Percentiles rank a stretch among this genome's conserved stretches.
Evolutionary conservation across 2,329 filamentous ascomycete genomes (phyloP).

Genomic region (Trichoderma gracile): DNA sequence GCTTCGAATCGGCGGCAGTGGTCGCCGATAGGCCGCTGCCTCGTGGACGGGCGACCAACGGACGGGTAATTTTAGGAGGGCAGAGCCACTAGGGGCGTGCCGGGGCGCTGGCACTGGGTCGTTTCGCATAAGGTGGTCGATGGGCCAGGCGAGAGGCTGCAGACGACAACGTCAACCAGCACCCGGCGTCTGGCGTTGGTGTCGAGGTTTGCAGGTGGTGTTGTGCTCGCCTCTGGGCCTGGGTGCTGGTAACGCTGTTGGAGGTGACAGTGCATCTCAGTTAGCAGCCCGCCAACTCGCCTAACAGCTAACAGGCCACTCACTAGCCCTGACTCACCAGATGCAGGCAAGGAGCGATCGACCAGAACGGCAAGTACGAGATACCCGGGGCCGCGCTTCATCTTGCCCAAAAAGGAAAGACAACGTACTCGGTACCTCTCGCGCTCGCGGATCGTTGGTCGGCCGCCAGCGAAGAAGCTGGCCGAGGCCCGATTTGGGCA

Average conservation of each 20-base stretch:
- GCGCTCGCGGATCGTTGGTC: neutral
- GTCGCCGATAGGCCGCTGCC: constrained; percentile 13
- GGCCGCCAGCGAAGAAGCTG: neutral
- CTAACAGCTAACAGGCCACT: too few species aligned
- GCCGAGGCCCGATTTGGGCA: neutral
- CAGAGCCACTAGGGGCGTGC: neutral
- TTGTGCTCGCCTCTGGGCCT: too few species aligned
- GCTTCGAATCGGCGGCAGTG: constrained; percentile 13
- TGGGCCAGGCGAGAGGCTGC: neutral
- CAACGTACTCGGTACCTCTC: constrained; percentile 3
- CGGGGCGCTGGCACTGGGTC: neutral
- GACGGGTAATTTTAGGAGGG: constrained; percentile 13
- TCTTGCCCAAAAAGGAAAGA: constrained; percentile 15
- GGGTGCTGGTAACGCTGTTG: neutral
- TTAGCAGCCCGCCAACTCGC: too few species aligned
- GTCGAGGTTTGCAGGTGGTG: neutral
- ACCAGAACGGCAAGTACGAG: constrained; percentile 16
- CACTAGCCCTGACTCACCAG: constrained; percentile 1
- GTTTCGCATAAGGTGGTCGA: constrained; percentile 17
- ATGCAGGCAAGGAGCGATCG: constrained; percentile 17
- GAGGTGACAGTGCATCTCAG: constrained; percentile 13
- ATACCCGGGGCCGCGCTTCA: constrained; percentile 15
- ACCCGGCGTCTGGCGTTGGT: neutral
- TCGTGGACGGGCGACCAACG: neutral
- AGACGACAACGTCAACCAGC: neutral